phyloP scores from a whole-genome alignment of 495 filamentous ascomycete genomes.

The Penicillium roqueforti region DNA sequence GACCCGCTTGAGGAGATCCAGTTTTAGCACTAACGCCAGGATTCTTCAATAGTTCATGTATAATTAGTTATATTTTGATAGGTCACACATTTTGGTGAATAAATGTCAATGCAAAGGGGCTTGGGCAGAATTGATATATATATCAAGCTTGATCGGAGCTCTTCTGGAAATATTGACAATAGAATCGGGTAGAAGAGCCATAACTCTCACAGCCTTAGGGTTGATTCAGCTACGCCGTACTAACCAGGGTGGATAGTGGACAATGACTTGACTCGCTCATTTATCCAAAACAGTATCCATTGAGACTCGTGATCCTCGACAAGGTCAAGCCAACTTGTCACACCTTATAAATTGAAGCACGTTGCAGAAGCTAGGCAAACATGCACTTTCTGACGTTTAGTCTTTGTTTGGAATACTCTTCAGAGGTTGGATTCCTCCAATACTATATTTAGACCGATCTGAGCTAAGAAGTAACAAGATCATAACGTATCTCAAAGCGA shows the following conservation, averaged over 20 bases:
- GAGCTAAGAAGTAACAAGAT: not conserved
- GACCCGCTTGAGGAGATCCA: conserved; percentile 4
- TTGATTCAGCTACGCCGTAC: not conserved
- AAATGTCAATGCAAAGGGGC: not conserved
- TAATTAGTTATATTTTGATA: not conserved
- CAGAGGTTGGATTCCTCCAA: not conserved
- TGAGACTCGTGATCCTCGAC: too few relatives aligned
- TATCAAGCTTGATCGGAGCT: not conserved
- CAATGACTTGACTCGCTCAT: not conserved
- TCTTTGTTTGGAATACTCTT: not conserved
- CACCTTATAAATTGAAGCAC: not conserved
- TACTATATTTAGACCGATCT: not conserved
- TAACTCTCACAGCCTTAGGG: not conserved
- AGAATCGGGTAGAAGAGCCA: not conserved
- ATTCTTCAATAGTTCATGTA: not conserved
- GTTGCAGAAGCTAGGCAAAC: not conserved
- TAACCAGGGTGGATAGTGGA: not conserved
- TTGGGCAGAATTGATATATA: not conserved
- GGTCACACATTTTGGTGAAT: not conserved
- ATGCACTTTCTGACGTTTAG: not conserved
- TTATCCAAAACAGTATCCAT: not conserved
- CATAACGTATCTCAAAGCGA: too few relatives aligned
- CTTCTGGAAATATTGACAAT: not conserved
- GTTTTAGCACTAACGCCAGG: conserved; percentile 2
- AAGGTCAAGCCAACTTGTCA: not conserved